Conservation (phyloP, 1,139 yeast genomes). For the Saccharomyces hybrid region DNA sequence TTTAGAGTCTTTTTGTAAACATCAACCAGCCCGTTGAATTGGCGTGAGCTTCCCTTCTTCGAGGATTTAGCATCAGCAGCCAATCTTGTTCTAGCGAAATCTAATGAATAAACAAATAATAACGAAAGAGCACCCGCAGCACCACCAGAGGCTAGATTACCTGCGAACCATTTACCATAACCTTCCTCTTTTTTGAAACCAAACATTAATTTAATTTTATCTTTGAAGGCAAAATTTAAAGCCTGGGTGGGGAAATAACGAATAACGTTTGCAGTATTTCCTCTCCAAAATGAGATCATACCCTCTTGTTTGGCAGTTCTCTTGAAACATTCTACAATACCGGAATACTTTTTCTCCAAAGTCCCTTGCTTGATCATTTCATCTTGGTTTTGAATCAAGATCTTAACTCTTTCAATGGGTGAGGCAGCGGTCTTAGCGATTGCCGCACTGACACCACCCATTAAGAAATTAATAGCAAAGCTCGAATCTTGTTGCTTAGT, state of each 20-base stretch:
- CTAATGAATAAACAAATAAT: constrained; percentile 70
- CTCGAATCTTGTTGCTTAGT: constrained; percentile 15
- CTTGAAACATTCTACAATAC: constrained; percentile 64
- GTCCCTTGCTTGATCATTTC: constrained; percentile 80
- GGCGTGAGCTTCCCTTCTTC: constrained; percentile 58
- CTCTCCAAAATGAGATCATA: constrained; percentile 68
- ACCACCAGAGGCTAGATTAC: constrained; percentile 82
- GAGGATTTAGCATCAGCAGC: constrained; percentile 75
- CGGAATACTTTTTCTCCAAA: constrained; percentile 56
- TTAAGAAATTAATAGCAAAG: constrained; percentile 53
- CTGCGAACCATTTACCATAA: constrained; percentile 65
- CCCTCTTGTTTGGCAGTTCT: constrained; percentile 72
- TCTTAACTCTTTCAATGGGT: constrained; percentile 77
- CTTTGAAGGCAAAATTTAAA: constrained; percentile 78
- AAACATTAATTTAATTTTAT: constrained; percentile 69
- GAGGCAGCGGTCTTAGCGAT: constrained; percentile 81
- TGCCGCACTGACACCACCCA: constrained; percentile 86
- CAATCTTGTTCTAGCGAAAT: constrained; percentile 78
- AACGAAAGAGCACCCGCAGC: constrained; percentile 74
- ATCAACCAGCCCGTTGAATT: constrained; percentile 70
- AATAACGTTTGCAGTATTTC: constrained; percentile 77
- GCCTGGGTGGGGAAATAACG: constrained; percentile 86
- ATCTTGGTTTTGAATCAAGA: constrained; percentile 74
- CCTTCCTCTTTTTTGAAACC: constrained; percentile 63
- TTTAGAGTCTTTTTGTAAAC: constrained; percentile 73